Conservation (phyloP, 148 eudicot genomes). For the Dysphania ambrosioides region DNA sequence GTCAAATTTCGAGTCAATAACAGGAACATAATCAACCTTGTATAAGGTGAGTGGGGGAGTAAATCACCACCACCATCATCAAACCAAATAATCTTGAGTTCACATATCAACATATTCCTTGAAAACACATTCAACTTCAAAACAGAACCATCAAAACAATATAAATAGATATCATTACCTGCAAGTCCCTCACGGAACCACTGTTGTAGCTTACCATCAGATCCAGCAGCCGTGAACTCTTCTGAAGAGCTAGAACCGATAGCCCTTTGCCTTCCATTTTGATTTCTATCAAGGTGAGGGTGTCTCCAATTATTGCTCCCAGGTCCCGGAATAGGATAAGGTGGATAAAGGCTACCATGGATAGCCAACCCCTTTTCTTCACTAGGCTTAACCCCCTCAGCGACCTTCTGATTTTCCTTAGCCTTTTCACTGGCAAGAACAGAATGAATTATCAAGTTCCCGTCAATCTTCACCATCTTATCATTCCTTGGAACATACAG, state of each 20-base stretch:
- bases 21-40: no score
- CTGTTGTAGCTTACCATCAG: conserved; percentile 69
- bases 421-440: conserved; percentile 89
- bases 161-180: conserved; percentile 42
- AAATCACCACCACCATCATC: no score
- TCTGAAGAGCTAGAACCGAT: conserved; percentile 55
- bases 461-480: conserved; percentile 93
- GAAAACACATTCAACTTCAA: no score
- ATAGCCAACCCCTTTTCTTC: conserved; percentile 67
- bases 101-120: no score
- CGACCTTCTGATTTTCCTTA: conserved; percentile 35
- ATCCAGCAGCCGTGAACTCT: conserved; percentile 38
- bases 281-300: conserved; percentile 48
- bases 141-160: background rate
- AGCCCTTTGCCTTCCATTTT: conserved; percentile 52
- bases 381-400: conserved; percentile 27
- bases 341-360: conserved; percentile 45
- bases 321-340: conserved; percentile 45
- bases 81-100: no score
- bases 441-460: conserved; percentile 91
- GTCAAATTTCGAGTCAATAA: no score
- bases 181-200: conserved; percentile 97
- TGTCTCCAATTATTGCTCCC: conserved; percentile 48
- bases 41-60: no score
- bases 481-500: conserved; percentile 91